A percentile compares a stretch with the other conserved stretches of the same genome.
Evolutionary conservation across 208 protist genomes (phyloP).

Genomic region (Jaenimonas drosophilae): DNA sequence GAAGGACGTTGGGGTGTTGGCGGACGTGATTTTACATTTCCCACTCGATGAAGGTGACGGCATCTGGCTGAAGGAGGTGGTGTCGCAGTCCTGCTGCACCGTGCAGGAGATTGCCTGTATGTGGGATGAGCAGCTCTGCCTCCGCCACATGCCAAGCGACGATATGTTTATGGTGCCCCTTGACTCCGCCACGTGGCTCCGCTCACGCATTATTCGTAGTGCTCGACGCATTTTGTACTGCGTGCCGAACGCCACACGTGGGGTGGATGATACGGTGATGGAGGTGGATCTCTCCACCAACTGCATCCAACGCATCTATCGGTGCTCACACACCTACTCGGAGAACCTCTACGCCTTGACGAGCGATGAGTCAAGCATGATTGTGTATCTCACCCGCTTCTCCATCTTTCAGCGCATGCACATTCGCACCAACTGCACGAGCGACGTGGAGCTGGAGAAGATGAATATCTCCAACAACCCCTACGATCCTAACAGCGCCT

Average conservation of each 20-base stretch:
- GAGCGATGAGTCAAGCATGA: constrained; percentile 65
- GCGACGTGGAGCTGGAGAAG: not conserved
- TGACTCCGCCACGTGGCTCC: not conserved
- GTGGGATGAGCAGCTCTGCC: constrained; percentile 46
- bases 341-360: constrained; percentile 62
- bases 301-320: constrained; percentile 54
- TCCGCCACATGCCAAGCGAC: constrained; percentile 11
- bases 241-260: constrained; percentile 26
- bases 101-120: constrained; percentile 27
- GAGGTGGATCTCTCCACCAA: constrained; percentile 41
- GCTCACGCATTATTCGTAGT: constrained; percentile 7
- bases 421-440: constrained; percentile 11
- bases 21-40: constrained; percentile 18
- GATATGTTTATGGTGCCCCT: not conserved
- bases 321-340: constrained; percentile 42
- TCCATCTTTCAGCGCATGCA: constrained; percentile 48
- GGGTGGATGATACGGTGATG: constrained; percentile 67
- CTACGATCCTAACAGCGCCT: too few relatives aligned
- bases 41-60: constrained; percentile 84
- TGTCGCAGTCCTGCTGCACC: constrained; percentile 17
- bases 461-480: not conserved
- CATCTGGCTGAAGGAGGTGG: constrained; percentile 75
- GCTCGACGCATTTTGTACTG: constrained; percentile 39
- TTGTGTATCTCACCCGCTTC: constrained; percentile 67
- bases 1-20: not conserved